Conservation (phyloP, 306 rosid species). For the cucumber (Cucumis sativus) region Cucumber_9930_V3 NC_026658.2:22093501-22094000, state of each 20-base stretch:
- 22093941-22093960: constrained; percentile 61
- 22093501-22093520: background rate
- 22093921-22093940: constrained; percentile 86
- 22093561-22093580: background rate
- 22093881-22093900: background rate
- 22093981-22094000: background rate
- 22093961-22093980: background rate
- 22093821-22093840: too few relatives aligned
- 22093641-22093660: background rate
- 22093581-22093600: background rate
- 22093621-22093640: background rate
- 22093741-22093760: too few relatives aligned
- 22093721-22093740: too few relatives aligned
- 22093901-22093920: constrained; percentile 65
- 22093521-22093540: background rate
- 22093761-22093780: too few relatives aligned
- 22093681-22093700: too few relatives aligned
- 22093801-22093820: too few relatives aligned
- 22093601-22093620: background rate
- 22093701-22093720: too few relatives aligned
- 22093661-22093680: background rate
- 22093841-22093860: too few relatives aligned
- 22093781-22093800: too few relatives aligned
- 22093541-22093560: background rate
- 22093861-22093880: too few relatives aligned